Percentiles rank a stretch among this genome's conserved stretches.
phyloP scores from a whole-genome alignment of 2,329 filamentous ascomycete species.

The Monosporascus sp. region DNA sequence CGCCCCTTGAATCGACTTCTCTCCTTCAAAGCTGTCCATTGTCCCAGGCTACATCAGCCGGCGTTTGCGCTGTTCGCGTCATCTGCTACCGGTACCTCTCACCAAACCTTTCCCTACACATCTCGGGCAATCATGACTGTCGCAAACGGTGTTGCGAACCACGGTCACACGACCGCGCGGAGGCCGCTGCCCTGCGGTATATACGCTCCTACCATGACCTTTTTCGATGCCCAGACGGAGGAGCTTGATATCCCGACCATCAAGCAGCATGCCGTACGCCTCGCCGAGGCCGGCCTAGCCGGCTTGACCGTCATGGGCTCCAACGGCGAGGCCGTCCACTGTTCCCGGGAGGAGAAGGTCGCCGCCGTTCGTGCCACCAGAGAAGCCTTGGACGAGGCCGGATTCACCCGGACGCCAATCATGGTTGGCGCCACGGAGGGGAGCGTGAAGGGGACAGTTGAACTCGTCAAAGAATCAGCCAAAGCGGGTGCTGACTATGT shows the following conservation, averaged over 20 bases:
- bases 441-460: conserved; percentile 74
- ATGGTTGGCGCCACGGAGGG: conserved; percentile 79
- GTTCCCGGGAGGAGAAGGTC: conserved; percentile 70
- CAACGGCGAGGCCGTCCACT: conserved; percentile 84
- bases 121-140: conserved; percentile 27
- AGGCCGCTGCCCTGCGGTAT: conserved; percentile 71
- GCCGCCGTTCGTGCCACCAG: conserved; percentile 72
- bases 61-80: conserved; percentile 1
- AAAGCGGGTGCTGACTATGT: conserved; percentile 73
- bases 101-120: background rate
- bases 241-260: conserved; percentile 76
- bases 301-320: conserved; percentile 85
- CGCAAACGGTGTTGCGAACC: conserved; percentile 21
- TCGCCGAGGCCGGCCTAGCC: conserved; percentile 71
- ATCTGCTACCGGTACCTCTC: conserved; percentile 1
- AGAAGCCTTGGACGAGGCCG: conserved; percentile 75
- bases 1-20: conserved; percentile 10
- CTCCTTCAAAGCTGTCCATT: conserved; percentile 1
- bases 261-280: conserved; percentile 73
- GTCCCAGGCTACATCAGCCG: conserved; percentile 10
- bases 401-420: conserved; percentile 69
- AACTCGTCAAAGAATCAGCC: conserved; percentile 61
- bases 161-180: conserved; percentile 32
- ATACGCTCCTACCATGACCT: conserved; percentile 86
- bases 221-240: conserved; percentile 79